Base-by-base conservation (phyloP, 495 filamentous ascomycete species). In the Peziza echinospora region DNA sequence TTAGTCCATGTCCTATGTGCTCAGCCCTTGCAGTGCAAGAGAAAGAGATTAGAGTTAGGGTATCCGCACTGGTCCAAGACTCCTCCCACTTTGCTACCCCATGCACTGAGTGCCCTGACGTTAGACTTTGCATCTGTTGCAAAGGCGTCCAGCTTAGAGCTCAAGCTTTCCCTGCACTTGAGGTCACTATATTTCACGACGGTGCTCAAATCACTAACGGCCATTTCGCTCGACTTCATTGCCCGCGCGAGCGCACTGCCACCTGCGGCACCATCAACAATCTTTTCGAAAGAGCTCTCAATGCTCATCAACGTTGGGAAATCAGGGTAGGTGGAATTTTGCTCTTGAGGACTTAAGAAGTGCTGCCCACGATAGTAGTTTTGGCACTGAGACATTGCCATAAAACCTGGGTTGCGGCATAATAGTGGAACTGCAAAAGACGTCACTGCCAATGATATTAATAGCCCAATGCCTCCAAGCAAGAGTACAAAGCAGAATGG, bases 241-340 rank as follows among this genome's bases (percentile, higher is more conserved):
- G 49, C 50, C 17, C 57, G 46, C 21, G 57, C 57, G 25, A 60
- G 51, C 25, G 58, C 57, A 16, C 49, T 57, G 37, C 57, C 57
- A 17, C 57, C 57, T 8, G 57, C 57, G 9, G 57, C 52, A 7
- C 53, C 56, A 40, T 60, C 57, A 5, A 60, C 57, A 44, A 60
- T 59, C 42, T 59, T 60, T 48, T 60, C 57, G 16, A 60, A 60
- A 16, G 57, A 55, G 40, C 52, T 51, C 39, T 60, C 57, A 16
- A 60, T 60, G 28, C 51, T 60, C 57, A 60, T 60, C 21, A 60
- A 45, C 6, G 57, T 60, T 6, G 57, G 56, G 21, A 60, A 60
- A 43, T 60, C 57, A 22, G 53, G 52, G 22, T 56, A 56, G 7
- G 48, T 51, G 1, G 53, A 44, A 30, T 52, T 50, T 7, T 43